Evolutionary conservation across 2,329 filamentous ascomycete genomes (phyloP).

Genomic region (Arthrobotrys sinensis): DNA sequence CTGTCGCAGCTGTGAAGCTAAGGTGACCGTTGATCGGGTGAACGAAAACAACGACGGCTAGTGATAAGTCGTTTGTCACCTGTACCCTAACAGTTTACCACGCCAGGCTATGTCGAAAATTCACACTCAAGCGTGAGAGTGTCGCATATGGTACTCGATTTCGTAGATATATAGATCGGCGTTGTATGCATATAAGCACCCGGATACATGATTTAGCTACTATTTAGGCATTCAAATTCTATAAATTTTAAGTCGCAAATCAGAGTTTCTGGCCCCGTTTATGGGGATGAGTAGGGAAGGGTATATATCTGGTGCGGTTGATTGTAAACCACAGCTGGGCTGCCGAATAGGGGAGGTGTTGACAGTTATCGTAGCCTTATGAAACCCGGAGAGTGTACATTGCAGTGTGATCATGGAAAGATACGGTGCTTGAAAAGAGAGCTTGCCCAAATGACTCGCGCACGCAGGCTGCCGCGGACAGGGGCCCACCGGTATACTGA

Average conservation of each 20-base stretch:
- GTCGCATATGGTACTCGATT: background rate
- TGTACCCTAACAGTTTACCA: background rate
- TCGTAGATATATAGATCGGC: background rate
- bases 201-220: background rate
- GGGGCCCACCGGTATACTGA: background rate
- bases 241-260: background rate
- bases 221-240: background rate
- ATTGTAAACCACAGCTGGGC: conserved; percentile 4
- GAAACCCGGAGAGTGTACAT: conserved; percentile 6
- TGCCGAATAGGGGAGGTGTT: conserved; percentile 47
- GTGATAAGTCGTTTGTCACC: background rate
- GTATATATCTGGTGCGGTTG: background rate
- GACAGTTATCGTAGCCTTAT: conserved; percentile 12
- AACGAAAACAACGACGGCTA: background rate
- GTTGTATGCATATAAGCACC: background rate
- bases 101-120: background rate
- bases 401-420: conserved; percentile 38
- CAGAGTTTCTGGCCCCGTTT: background rate
- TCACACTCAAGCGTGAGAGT: background rate
- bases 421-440: conserved; percentile 44
- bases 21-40: background rate
- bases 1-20: conserved; percentile 50
- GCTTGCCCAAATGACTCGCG: background rate
- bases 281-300: background rate
- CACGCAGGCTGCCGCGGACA: conserved; percentile 3